Evolutionary conservation across 73 alveolate species (phyloP), one percentile per base, ranked within the genome.

Genomic region (Paraurostyla sp.): DNA sequence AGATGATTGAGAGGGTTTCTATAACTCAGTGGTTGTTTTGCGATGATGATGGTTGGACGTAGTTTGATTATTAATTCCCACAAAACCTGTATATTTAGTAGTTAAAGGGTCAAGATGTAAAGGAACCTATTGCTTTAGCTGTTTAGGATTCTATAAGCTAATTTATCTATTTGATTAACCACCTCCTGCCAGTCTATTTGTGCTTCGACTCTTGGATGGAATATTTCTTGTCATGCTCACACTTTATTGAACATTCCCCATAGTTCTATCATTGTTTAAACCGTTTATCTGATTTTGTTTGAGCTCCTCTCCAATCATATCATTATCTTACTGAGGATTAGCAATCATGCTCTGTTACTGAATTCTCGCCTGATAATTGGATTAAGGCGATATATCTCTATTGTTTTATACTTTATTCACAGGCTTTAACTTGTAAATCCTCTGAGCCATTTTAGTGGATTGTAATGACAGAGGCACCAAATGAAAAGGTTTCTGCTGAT

Each of bases 391-490:
- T 3, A 65, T 16, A 38, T 22, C n/a, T 9, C 41, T 58, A 9
- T 65, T 65, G 23, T 65, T 38, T 7, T 2, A 15, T 0, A 65
- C 50, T 38, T 65, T 65, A 65, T 65, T 65, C 0, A 65, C 82
- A 11, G 82, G 82, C 38, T 65, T 38, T 15, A 65, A 18, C 41
- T 65, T 65, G 58, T 65, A 65, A 4, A 65, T 15, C 42, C 41
- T 65, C 6, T 15, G 40, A 6, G 82, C 82, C 82, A 65, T 35
- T 65, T 65, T 6, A 65, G 78, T 33, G 7, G 52, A 2, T 33
- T 60, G 23, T 3, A 27, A n/a, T 9, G 6, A 13, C 30, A 52
- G 23, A 9, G 69, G 69, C 23, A 29, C 78, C 25, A 60, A 11
- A 7, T 60, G 13, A 23, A 60, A 60, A 56, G 33, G 38, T 56